Base-by-base conservation (phyloP, 257 asterid species). In the Coffea eugenioides region DNA sequence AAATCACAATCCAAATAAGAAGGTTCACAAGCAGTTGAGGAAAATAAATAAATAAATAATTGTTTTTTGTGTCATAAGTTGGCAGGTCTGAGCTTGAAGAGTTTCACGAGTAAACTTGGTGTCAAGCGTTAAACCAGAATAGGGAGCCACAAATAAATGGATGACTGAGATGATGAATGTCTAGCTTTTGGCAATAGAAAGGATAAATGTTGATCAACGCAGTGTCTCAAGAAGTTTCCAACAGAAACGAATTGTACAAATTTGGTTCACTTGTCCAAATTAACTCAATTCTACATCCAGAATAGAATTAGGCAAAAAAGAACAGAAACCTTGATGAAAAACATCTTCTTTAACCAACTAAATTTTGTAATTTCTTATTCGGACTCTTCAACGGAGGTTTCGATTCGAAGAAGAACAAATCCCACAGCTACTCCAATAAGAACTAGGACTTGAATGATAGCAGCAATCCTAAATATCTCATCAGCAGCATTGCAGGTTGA, bases 341-440 rank as follows among this genome's bases (percentile, higher is more conserved):
- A 86, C 83, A 74, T 80, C 76, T 82, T 46, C 14, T 56, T 18
- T 57, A 68, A 78, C 78, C 73, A 59, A 65, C 56, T 75, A 79
- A 83, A 71, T 31, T 18, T 48, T 13, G 5, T 27, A 20, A 13
- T 25, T 20, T 6, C 65, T 91, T 88, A 88, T 81, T 90, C 97
- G 61, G 89, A 20, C 75, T 93, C 97, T 87, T 95, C 99, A 16
- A 92, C 80, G 2, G 79, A 8, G 1, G 93, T 92, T 84, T 95
- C 99, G 57, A 95, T 25, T 54, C 98, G 94, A 43, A 95, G 99
- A 51, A 95, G 97, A 69, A 88, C 92, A 81, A 95, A 95, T 31
- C 99, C 98, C 54, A 92, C 91, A 0, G 99, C 97, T 3, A 95
- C 99, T 13, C 99, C 99, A 70, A 92, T 82, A 31, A 95, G 94